Evolutionary conservation across 257 asterid species (phyloP).

Genomic region (Datura wrightii): DNA sequence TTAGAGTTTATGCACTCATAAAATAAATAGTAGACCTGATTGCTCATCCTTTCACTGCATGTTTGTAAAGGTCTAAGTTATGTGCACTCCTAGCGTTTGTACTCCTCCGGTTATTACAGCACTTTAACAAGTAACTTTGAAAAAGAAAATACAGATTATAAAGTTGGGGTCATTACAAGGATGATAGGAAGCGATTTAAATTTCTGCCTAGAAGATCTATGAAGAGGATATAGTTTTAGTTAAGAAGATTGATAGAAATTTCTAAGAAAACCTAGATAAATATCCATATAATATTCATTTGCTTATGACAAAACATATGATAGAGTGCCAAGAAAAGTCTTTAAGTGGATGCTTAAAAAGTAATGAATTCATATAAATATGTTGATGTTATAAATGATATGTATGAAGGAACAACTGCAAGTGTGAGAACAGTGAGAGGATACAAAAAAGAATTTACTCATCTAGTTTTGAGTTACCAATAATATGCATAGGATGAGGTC

Average conservation of each 20-base stretch:
- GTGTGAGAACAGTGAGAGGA: background rate
- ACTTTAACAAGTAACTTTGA: background rate
- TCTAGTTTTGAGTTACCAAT: background rate
- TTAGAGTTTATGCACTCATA: background rate
- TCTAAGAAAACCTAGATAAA: background rate
- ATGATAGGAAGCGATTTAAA: slow-evolving; percentile 12
- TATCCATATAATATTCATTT: background rate
- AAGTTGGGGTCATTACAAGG: background rate
- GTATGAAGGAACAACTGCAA: background rate
- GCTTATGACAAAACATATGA: background rate
- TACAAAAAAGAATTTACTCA: background rate
- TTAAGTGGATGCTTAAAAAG: background rate
- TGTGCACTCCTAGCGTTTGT: background rate
- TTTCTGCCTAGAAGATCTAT: background rate
- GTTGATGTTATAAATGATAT: background rate
- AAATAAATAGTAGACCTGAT: background rate
- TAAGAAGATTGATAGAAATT: background rate
- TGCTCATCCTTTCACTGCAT: slow-evolving; percentile 8
- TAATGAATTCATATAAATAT: background rate
- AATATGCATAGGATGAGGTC: slow-evolving; percentile 5
- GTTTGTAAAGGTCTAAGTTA: background rate
- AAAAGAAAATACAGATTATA: background rate
- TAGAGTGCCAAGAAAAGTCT: background rate
- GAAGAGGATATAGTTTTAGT: background rate
- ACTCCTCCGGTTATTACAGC: background rate